A percentile compares a stretch with the other conserved stretches of the same genome.
Conservation (phyloP, 2,329 filamentous ascomycete genomes). For the Clonostachys chloroleuca region DNA sequence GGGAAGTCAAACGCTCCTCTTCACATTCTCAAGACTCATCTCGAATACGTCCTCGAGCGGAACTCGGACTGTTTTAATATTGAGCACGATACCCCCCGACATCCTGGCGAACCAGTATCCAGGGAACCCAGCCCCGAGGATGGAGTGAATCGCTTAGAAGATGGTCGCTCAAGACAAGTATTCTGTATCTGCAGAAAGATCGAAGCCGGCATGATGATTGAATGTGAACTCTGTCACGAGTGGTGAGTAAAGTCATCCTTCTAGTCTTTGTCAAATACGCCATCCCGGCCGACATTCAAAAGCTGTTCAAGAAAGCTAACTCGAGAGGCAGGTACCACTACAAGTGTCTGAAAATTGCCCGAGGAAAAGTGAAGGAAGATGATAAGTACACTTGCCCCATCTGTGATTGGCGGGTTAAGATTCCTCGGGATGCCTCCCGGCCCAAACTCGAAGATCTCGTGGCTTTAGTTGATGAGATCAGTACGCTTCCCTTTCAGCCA, state of each 20-base stretch:
- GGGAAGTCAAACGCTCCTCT: slow-evolving; percentile 96
- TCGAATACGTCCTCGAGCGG: slow-evolving; percentile 87
- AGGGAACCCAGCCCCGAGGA: slow-evolving; percentile 65
- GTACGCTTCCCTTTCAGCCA: slow-evolving; percentile 81
- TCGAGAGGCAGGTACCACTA: slow-evolving; percentile 74
- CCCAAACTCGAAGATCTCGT: slow-evolving; percentile 91
- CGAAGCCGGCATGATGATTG: slow-evolving; percentile 99
- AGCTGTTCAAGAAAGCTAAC: slow-evolving; percentile 1
- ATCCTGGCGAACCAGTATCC: slow-evolving; percentile 88
- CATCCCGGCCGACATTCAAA: not conserved
- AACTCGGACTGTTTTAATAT: slow-evolving; percentile 92
- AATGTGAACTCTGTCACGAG: slow-evolving; percentile 96
- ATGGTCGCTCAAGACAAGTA: slow-evolving; percentile 68
- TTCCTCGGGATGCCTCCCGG: slow-evolving; percentile 90
- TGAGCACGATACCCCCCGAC: slow-evolving; percentile 74
- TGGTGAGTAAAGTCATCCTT: slow-evolving; percentile 60
- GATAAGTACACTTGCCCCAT: slow-evolving; percentile 98
- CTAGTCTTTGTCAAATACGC: no score
- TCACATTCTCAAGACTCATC: slow-evolving; percentile 91
- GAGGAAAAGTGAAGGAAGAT: slow-evolving; percentile 96
- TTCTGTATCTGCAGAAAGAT: slow-evolving; percentile 94
- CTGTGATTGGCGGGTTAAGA: slow-evolving; percentile 95
- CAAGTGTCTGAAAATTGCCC: slow-evolving; percentile 95
- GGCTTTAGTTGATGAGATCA: slow-evolving; percentile 79
- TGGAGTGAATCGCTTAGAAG: slow-evolving; percentile 51